Percentiles rank a stretch among this genome's conserved stretches.
phyloP scores from a whole-genome alignment of 257 asterid species.

The Echites panduratus region DNA sequence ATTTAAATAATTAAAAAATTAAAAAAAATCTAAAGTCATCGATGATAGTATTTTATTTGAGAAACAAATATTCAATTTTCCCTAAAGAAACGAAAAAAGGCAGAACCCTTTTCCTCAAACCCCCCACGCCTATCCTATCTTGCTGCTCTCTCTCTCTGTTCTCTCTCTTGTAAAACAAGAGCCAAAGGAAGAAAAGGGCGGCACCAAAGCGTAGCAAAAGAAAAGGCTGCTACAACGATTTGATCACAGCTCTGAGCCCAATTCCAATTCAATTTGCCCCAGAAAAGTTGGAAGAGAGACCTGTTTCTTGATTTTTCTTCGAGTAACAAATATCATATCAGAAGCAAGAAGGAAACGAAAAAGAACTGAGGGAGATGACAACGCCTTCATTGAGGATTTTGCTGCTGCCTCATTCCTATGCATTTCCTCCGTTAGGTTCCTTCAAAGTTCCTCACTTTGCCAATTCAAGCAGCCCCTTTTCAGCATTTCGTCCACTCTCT shows the following conservation, averaged over 20 bases:
- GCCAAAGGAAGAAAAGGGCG: neutral
- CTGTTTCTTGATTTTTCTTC: neutral
- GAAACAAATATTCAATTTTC: no score
- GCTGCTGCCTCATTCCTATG: neutral
- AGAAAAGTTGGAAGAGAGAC: neutral
- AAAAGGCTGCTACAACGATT: neutral
- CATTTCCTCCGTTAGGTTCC: neutral
- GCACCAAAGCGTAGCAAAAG: neutral
- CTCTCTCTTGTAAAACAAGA: neutral
- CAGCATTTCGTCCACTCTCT: neutral
- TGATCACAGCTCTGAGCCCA: neutral
- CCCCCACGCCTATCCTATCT: neutral
- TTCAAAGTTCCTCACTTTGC: neutral
- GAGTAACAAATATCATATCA: neutral
- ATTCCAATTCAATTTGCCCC: neutral
- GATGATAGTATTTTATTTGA: no score
- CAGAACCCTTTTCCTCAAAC: slow-evolving; percentile 2
- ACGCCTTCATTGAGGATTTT: slow-evolving; percentile 12
- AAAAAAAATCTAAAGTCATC: no score
- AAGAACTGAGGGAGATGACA: neutral
- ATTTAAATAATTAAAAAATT: no score
- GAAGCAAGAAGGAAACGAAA: neutral
- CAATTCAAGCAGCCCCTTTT: slow-evolving; percentile 1
- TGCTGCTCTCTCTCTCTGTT: neutral
- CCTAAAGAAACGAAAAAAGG: slow-evolving; percentile 5